Conservation (phyloP, 495 filamentous ascomycete genomes). For the Lophiotrema nucula region DNA sequence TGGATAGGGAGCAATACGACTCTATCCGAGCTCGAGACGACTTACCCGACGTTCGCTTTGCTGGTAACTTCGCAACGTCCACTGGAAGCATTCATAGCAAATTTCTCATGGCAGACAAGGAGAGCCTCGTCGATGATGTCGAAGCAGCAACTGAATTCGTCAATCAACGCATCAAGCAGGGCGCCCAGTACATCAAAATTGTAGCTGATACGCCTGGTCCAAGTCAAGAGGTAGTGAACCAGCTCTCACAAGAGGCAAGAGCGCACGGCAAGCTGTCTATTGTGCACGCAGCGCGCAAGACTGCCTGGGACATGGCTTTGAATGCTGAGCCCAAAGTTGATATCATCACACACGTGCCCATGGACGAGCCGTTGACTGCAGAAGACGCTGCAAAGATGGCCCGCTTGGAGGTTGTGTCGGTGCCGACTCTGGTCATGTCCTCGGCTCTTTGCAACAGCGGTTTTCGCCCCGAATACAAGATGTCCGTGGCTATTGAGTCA, state of each 20-base stretch:
- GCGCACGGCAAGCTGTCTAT: constrained; percentile 33
- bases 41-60: constrained; percentile 4
- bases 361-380: constrained; percentile 35
- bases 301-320: constrained; percentile 32
- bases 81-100: constrained; percentile 13
- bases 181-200: constrained; percentile 57
- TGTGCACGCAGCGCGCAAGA: constrained; percentile 35
- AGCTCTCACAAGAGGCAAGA: constrained; percentile 34
- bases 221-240: constrained; percentile 36
- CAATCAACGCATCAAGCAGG: constrained; percentile 49
- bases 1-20: neutral
- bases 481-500: constrained; percentile 32
- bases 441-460: constrained; percentile 29
- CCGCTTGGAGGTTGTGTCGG: constrained; percentile 24
- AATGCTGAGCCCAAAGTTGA: constrained; percentile 30
- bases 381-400: constrained; percentile 26
- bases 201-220: constrained; percentile 47
- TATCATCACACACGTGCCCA: constrained; percentile 42
- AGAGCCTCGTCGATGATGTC: constrained; percentile 43
- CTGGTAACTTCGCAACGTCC: constrained; percentile 4
- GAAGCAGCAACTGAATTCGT: constrained; percentile 52
- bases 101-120: neutral
- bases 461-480: constrained; percentile 30
- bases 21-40: neutral
- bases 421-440: constrained; percentile 41